Base-by-base conservation (phyloP, 2,329 filamentous ascomycete species). In the Trichoderma citrinoviride region DNA sequence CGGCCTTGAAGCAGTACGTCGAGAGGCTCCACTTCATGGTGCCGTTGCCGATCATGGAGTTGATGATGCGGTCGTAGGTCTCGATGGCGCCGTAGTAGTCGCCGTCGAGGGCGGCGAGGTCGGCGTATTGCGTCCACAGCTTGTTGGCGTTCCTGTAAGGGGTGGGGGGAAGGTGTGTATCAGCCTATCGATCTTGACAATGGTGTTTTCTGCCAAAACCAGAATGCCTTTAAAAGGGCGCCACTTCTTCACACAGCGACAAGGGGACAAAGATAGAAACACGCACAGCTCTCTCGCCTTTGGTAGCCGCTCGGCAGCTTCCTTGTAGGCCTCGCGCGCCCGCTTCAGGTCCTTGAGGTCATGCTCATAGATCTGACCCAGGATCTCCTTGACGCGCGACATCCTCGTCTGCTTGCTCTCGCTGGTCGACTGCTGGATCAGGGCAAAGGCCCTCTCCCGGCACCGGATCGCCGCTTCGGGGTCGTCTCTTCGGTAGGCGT, bases 1-100 rank as follows among this genome's bases (percentile, higher is more conserved):
- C 93, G 0, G 92, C 92, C 80, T 97, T 97, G 73, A 98, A 84
- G 73, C 97, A 89, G 80, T 97, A 97, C 70, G 97, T 93, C 79
- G 97, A 98, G 68, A 98, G 92, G 54, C 87, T 92, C 86, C 92
- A 96, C 75, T 89, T 91, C 91, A 96, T 94, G 65, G 97, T 82
- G 77, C 96, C 95, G 82, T 96, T 97, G 77, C 88, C 88, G 72
- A 97, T 88, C 41, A 90, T 90, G 49, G 86, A 84, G 65, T 86
- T 84, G 47, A 92, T 90, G 55, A 97, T 92, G 73, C 90, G 88
- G 77, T 98, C 94, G 79, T 90, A 97, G 70, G 89, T 84, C 68
- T 89, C 85, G 71, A 93, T 92, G 64, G 92, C 87, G 77, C 90
- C 92, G 80, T 89, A 88, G 81, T 96, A 97, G 75, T 97, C 91